phyloP scores from a whole-genome alignment of 2,329 filamentous ascomycete genomes.

The Exophiala spinifera region DNA sequence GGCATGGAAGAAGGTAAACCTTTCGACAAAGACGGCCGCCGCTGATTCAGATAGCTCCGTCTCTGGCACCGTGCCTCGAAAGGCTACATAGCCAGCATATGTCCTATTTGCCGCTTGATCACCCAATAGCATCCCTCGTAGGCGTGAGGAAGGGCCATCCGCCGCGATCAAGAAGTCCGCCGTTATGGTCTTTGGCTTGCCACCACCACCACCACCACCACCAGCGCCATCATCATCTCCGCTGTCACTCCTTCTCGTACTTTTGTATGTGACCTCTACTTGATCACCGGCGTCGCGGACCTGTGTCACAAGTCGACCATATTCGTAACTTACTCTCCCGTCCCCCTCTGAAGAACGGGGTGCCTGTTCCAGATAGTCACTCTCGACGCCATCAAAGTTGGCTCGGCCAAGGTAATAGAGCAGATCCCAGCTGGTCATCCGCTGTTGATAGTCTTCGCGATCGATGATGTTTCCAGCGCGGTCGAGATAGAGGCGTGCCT shows the following conservation, averaged over 20 bases:
- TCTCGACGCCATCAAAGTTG: slow-evolving; percentile 40
- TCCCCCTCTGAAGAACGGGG: neutral
- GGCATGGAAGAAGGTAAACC: slow-evolving; percentile 43
- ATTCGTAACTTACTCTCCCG: slow-evolving; percentile 12
- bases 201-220: no score
- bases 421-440: slow-evolving; percentile 51
- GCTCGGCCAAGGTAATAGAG: slow-evolving; percentile 46
- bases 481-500: slow-evolving; percentile 16
- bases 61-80: slow-evolving; percentile 44
- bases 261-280: slow-evolving; percentile 16
- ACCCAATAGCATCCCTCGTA: slow-evolving; percentile 14
- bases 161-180: slow-evolving; percentile 19
- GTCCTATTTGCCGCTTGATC: slow-evolving; percentile 8
- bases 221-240: neutral
- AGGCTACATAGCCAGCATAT: slow-evolving; percentile 42
- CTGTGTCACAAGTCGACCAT: slow-evolving; percentile 14
- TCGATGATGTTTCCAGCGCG: slow-evolving; percentile 15
- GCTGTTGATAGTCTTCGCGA: slow-evolving; percentile 34
- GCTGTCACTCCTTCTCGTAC: slow-evolving; percentile 1
- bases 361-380: neutral
- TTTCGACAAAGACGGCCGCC: slow-evolving; percentile 35
- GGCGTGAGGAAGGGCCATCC: slow-evolving; percentile 17
- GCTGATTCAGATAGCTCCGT: slow-evolving; percentile 13
- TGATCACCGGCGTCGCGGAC: slow-evolving; percentile 10
- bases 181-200: slow-evolving; percentile 28